Evolutionary conservation across 805 yeast species (phyloP), one percentile per base, ranked within the genome.

Genomic region (Candida ponderosae): DNA sequence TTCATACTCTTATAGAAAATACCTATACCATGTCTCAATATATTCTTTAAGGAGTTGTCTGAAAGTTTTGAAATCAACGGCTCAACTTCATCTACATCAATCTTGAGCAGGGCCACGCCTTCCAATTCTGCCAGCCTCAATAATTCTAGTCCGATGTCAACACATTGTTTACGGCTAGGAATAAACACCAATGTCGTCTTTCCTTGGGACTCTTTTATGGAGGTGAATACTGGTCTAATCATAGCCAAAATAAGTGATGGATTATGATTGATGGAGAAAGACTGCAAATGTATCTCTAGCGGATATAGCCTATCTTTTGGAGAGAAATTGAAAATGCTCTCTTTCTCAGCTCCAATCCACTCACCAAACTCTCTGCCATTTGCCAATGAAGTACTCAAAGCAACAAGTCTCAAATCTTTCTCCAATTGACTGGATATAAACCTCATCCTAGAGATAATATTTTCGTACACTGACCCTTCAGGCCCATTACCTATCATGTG

Each of bases 341-440:
- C 62, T 48, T 76, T 80, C 1, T 69, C 47, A 19, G 82, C 79
- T 2, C 93, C 95, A 21, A 93, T 58, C 96, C 97, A 93, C 37
- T 81, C 85, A 1, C 84, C 90, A 40, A 89, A 59, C 45, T 86
- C 96, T 36, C 75, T 68, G 4, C 82, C 84, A 51, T 80, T 83
- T 0, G 93, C 76, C 29, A 90, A 55, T 2, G 95, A 76, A 1
- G 76, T 67, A 1, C 84, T 68, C 18, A 90, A 60, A 0, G 76
- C 89, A n/a, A 90, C 72, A 19, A 88, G 56, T 44, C 97, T 62
- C 6, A 75, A 45, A 1, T 64, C 53, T 3, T 60, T 64, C 26
- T 79, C 82, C n/a, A 80, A 52, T 45, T 85, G 93, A 2, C 74
- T 66, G 0, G 79, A 64, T 55, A 88, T 74, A 43, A 81, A 76